Evolutionary conservation across 2,329 filamentous ascomycete species (phyloP).

Genomic region (Cladobotryum protrusum): DNA sequence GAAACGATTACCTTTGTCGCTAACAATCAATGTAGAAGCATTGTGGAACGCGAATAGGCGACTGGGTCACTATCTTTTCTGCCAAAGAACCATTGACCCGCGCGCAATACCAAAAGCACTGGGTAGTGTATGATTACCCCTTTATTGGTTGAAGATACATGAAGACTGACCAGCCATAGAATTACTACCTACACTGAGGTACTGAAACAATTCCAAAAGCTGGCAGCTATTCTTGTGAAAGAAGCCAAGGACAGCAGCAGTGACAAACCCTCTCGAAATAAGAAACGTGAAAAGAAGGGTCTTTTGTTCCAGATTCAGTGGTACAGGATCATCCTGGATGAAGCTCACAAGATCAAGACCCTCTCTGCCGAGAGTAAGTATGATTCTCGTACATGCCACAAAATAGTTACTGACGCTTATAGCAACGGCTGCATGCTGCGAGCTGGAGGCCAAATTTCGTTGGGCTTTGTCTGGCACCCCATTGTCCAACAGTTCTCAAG

Average conservation of each 20-base stretch:
- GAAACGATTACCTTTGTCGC: neutral
- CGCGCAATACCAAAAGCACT: neutral
- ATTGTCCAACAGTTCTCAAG: conserved; percentile 24
- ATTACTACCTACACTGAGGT: conserved; percentile 27
- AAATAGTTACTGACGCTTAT: neutral
- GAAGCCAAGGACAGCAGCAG: neutral
- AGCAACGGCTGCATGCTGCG: conserved; percentile 20
- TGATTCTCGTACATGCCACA: neutral
- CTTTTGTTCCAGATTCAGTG: conserved; percentile 30
- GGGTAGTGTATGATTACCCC: neutral
- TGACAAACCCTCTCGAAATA: conserved; percentile 2
- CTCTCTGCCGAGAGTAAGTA: conserved; percentile 25
- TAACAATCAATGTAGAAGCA: neutral
- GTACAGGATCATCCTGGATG: conserved; percentile 50
- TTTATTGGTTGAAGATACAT: neutral
- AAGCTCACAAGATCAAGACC: conserved; percentile 52
- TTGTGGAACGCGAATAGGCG: neutral
- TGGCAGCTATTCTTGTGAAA: neutral
- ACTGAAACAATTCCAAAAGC: conserved; percentile 10
- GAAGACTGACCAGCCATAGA: conserved; percentile 1
- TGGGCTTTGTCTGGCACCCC: conserved; percentile 34
- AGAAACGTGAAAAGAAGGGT: conserved; percentile 33
- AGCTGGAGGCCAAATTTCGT: conserved; percentile 22
- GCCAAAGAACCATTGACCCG: neutral
- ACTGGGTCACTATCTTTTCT: neutral